phyloP scores from a whole-genome alignment of 495 filamentous ascomycete genomes.

The Aspergillus nidulans region DNA sequence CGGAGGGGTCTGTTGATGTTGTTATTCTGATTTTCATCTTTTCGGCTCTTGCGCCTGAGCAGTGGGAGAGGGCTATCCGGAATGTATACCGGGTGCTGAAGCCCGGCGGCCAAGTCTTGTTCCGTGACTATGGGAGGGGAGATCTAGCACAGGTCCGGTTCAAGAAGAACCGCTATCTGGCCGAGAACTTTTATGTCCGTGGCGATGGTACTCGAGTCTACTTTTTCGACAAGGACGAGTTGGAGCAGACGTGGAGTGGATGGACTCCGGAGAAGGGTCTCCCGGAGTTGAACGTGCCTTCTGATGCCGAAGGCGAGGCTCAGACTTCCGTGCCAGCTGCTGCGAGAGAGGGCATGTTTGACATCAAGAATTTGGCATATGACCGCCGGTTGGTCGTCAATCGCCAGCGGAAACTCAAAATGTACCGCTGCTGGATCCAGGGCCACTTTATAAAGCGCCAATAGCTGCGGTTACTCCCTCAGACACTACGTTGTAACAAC shows the following conservation, averaged over 20 bases:
- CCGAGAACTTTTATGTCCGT: constrained; percentile 94
- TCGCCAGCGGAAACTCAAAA: constrained; percentile 82
- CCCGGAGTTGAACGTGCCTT: constrained; percentile 15
- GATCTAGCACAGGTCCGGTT: constrained; percentile 96
- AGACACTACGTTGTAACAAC: too few relatives aligned
- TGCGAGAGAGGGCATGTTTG: constrained; percentile 43
- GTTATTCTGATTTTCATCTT: constrained; percentile 96
- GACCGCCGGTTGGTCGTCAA: constrained; percentile 91
- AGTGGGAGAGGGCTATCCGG: constrained; percentile 77
- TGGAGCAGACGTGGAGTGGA: constrained; percentile 73
- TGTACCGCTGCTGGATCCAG: constrained; percentile 98
- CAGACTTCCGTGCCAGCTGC: constrained; percentile 6
- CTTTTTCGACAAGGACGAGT: constrained; percentile 86
- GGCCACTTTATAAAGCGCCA: constrained; percentile 74
- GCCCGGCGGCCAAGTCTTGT: constrained; percentile 82
- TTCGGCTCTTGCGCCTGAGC: constrained; percentile 77
- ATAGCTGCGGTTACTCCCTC: neutral
- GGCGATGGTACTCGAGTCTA: constrained; percentile 96
- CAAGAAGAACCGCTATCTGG: constrained; percentile 86
- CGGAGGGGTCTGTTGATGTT: constrained; percentile 73
- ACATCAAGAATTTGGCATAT: constrained; percentile 70
- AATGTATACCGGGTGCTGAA: constrained; percentile 82
- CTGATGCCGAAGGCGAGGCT: neutral
- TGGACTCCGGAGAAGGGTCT: constrained; percentile 37
- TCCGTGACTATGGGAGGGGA: constrained; percentile 92